Evolutionary conservation across 306 rosid species (phyloP).

Genomic region (Pterocarpus santalinus): DNA sequence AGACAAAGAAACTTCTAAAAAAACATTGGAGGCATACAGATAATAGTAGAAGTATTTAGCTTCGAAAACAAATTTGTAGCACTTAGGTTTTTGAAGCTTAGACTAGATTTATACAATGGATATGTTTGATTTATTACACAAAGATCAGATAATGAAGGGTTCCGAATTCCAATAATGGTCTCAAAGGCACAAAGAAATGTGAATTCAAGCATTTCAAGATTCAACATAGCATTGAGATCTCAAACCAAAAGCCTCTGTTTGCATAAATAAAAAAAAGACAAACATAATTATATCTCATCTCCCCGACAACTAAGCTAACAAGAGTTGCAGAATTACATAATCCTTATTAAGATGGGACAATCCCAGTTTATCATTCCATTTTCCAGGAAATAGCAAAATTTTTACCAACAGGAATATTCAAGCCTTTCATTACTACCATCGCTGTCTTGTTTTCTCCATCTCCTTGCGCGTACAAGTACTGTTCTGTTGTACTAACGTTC

Average conservation of each 20-base stretch:
- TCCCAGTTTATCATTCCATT: constrained; percentile 55
- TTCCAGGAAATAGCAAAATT: constrained; percentile 76
- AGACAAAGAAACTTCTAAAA: too few relatives aligned
- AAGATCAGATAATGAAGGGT: neutral
- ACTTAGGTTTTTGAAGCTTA: neutral
- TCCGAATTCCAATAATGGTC: neutral
- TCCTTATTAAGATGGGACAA: neutral
- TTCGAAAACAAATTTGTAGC: neutral
- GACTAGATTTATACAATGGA: neutral
- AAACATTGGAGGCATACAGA: neutral
- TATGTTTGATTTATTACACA: neutral
- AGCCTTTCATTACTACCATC: constrained; percentile 70
- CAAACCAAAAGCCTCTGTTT: constrained; percentile 16
- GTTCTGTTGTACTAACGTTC: constrained; percentile 58
- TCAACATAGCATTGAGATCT: neutral
- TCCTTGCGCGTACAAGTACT: constrained; percentile 46
- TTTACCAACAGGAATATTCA: constrained; percentile 74
- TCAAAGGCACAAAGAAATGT: constrained; percentile 1
- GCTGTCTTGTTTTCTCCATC: constrained; percentile 52
- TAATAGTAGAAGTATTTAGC: neutral
- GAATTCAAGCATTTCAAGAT: constrained; percentile 18
- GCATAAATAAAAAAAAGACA: constrained; percentile 49
- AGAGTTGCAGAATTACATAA: constrained; percentile 5
- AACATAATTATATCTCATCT: constrained; percentile 48
- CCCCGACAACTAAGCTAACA: constrained; percentile 27